Percentiles rank a stretch among this genome's conserved stretches.
phyloP scores from a whole-genome alignment of 1,284 basidiomycete species.

The Caloboletus firmus region DNA sequence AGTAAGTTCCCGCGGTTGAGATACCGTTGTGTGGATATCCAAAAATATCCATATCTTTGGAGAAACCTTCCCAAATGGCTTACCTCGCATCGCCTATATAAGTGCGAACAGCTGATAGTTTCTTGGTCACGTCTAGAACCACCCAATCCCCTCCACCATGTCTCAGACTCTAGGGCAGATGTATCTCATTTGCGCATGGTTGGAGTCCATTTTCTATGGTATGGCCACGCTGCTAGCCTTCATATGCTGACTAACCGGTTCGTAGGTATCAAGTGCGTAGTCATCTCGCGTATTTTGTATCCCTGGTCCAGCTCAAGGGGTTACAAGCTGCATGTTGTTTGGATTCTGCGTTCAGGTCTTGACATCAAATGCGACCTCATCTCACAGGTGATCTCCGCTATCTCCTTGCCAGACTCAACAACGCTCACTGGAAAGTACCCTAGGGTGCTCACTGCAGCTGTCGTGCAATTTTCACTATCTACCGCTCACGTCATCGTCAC shows the following conservation, averaged over 20 bases:
- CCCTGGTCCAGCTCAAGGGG: background rate
- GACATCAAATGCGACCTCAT: background rate
- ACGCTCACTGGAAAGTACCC: background rate
- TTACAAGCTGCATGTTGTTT: constrained; percentile 20
- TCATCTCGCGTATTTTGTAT: background rate
- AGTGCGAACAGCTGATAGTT: background rate
- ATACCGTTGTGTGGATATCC: background rate
- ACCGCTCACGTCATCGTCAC: constrained; percentile 18
- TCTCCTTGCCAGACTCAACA: background rate
- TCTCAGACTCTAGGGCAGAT: constrained; percentile 17
- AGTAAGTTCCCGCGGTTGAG: background rate
- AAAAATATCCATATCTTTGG: background rate
- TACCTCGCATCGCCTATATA: background rate
- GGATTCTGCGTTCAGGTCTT: constrained; percentile 19
- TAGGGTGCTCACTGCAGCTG: constrained; percentile 14
- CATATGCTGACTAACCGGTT: background rate
- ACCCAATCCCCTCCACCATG: constrained; percentile 5
- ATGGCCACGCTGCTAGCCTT: background rate
- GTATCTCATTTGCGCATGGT: constrained; percentile 17
- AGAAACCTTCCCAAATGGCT: background rate
- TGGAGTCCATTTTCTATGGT: constrained; percentile 24
- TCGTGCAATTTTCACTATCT: constrained; percentile 20
- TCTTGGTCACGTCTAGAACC: background rate
- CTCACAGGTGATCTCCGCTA: constrained; percentile 11
- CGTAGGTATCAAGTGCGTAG: constrained; percentile 20